These are phyloP conservation scores for Acorus calamus DNA, from an alignment of 106 monocot genomes.

Conservation along the genomic window DNA sequence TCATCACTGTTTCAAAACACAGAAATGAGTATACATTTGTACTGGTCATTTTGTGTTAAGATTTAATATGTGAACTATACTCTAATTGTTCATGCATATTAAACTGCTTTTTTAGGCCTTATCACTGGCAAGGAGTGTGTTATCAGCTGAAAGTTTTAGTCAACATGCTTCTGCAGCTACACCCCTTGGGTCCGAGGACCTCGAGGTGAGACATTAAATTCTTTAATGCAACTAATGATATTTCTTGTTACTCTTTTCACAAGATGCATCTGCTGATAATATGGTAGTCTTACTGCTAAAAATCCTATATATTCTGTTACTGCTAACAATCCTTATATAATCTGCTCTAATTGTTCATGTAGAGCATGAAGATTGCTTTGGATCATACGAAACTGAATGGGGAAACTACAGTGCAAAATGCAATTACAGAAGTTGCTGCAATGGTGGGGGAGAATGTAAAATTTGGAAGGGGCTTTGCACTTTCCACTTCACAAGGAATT, in stretches of 20 bases:
- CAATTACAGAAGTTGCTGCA: slow-evolving; percentile 90
- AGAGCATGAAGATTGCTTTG: slow-evolving; percentile 59
- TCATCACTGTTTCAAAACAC: no score
- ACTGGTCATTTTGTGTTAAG: no score
- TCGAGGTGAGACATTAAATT: slow-evolving; percentile 37
- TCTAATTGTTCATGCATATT: no score
- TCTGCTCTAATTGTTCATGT: slow-evolving; percentile 2
- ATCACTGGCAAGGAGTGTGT: slow-evolving; percentile 65
- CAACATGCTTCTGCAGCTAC: slow-evolving; percentile 19
- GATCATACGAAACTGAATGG: slow-evolving; percentile 80
- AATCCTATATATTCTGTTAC: no score
- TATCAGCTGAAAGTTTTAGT: slow-evolving; percentile 28
- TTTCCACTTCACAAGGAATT: slow-evolving; percentile 71
- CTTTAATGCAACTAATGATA: no score
- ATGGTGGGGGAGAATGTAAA: slow-evolving; percentile 98
- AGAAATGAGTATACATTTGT: no score
- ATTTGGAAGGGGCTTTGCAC: slow-evolving; percentile 65
- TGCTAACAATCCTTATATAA: background rate
- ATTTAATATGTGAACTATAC: no score
- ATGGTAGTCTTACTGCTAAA: no score
- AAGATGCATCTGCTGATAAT: no score
- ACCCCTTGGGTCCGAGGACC: slow-evolving; percentile 61
- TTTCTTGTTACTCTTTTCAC: no score
- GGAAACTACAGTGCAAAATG: slow-evolving; percentile 73
- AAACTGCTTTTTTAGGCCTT: slow-evolving; percentile 46